phyloP scores from a whole-genome alignment of 1,284 basidiomycete genomes.

The Malassezia psittaci region DNA sequence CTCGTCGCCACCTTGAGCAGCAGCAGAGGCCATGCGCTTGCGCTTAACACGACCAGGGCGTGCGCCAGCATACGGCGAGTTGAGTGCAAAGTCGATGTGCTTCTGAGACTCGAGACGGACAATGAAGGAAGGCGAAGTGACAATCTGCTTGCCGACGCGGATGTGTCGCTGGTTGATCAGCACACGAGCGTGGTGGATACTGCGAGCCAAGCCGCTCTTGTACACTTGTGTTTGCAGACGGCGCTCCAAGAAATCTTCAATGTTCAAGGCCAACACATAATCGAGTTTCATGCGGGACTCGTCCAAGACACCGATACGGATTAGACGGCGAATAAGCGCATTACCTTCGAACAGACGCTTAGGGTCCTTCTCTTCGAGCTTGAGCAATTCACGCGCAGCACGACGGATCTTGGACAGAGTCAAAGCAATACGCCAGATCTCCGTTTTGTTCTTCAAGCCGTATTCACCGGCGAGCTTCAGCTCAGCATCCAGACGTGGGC shows the following conservation, averaged over 20 bases:
- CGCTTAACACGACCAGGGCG: conserved; percentile 96
- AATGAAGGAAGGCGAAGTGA: conserved; percentile 98
- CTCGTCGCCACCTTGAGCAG: conserved; percentile 78
- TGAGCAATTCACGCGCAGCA: conserved; percentile 98
- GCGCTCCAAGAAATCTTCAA: conserved; percentile 99
- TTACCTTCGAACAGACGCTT: conserved; percentile 99
- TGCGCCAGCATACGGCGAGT: conserved; percentile 92
- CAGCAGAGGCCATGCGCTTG: conserved; percentile 88
- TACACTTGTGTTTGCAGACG: conserved; percentile 98
- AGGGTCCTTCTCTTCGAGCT: conserved; percentile 98
- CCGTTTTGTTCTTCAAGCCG: conserved; percentile 99
- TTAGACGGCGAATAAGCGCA: conserved; percentile 95
- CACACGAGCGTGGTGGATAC: conserved; percentile 95
- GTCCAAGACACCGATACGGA: conserved; percentile 99
- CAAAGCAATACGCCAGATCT: conserved; percentile 99
- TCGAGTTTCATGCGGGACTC: conserved; percentile 78
- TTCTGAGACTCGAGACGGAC: conserved; percentile 59
- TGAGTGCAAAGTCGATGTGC: conserved; percentile 98
- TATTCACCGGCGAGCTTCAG: conserved; percentile 99
- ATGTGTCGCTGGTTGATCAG: conserved; percentile 95
- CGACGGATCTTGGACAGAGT: conserved; percentile 96
- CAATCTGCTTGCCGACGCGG: conserved; percentile 97
- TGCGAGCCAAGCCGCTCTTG: conserved; percentile 96
- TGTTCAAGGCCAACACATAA: conserved; percentile 98
- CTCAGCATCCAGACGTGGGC: conserved; percentile 96